Evolutionary conservation across 2,329 filamentous ascomycete genomes (phyloP).

Genomic region (Diaporthe vexans): DNA sequence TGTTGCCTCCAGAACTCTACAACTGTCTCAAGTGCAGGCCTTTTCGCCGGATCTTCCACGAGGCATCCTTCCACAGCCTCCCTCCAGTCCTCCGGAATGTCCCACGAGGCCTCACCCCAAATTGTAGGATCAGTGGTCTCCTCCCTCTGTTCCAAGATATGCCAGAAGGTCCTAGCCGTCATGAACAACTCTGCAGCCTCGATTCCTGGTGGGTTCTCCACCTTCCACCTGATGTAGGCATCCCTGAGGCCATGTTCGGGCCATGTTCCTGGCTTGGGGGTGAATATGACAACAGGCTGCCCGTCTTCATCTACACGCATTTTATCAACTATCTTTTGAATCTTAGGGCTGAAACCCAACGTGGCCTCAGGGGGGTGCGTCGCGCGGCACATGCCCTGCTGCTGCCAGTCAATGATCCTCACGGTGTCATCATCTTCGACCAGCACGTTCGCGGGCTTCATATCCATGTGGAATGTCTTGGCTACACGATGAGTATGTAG

Average conservation of each 20-base stretch:
- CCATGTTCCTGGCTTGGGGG: background rate
- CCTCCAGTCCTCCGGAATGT: background rate
- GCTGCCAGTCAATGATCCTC: slow-evolving; percentile 15
- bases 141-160: background rate
- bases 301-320: background rate
- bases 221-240: background rate
- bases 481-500: slow-evolving; percentile 2
- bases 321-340: background rate
- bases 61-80: background rate
- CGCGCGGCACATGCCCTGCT: slow-evolving; percentile 10
- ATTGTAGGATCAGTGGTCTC: background rate
- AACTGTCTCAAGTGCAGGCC: background rate
- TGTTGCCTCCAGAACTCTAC: slow-evolving; percentile 7
- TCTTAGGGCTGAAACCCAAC: background rate
- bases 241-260: background rate
- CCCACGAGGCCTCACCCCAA: background rate
- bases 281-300: slow-evolving; percentile 2
- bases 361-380: slow-evolving; percentile 18
- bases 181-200: slow-evolving; percentile 1
- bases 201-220: background rate
- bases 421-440: slow-evolving; percentile 8
- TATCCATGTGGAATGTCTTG: slow-evolving; percentile 18
- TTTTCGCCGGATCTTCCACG: background rate
- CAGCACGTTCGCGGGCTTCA: slow-evolving; percentile 13
- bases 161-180: background rate